Evolutionary conservation across 768 basidiomycete genomes (phyloP), one percentile per base, ranked within the genome.

Genomic region (Amanita exitialis): DNA sequence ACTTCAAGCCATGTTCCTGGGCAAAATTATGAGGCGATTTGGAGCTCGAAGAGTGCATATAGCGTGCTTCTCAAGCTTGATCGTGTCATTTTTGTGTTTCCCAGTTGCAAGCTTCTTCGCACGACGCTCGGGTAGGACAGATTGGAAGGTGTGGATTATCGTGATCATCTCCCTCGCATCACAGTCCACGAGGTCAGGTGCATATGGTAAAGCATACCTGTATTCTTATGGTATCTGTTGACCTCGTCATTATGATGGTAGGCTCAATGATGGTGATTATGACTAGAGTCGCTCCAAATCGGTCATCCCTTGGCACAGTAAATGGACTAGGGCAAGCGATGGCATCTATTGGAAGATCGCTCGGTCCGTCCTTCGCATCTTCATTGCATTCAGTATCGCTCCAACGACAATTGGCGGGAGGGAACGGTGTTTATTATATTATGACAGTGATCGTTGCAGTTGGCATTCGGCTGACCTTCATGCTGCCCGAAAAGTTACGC

Each of bases 1-100:
- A 28, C 61, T 80, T 52, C 79, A 81, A 59, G 56, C 77, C 18
- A 64, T 70, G 53, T 66, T 70, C 61, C 75, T 82, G 53, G 69
- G 72, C 4, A 60, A 60, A 32, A 49, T 76, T 10, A 69, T 78
- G 30, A 65, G 70, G 20, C 62, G 67, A 3, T 74, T 74, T 37
- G 79, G 82, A 8, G 23, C 47, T 15, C 13, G 67, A 74, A 30
- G 74, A 73, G 58, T 66, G 55, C 9, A 61, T 78, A 21, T 78
- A 70, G 41, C 56, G 6, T 64, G 75, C 2, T 53, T 54, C 27
- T 25, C 51, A 2, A 55, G 53, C 27, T 53, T 57, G 35, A 27
- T 61, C 15, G 32, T 55, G 30, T 56, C 55, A 28, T 57, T 60
- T 32, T 53, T 44, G 4, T 30, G 45, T 10, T 59, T 56, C 32